Conservation (phyloP, 805 yeast species). For the Monosporozyma solicola region DNA sequence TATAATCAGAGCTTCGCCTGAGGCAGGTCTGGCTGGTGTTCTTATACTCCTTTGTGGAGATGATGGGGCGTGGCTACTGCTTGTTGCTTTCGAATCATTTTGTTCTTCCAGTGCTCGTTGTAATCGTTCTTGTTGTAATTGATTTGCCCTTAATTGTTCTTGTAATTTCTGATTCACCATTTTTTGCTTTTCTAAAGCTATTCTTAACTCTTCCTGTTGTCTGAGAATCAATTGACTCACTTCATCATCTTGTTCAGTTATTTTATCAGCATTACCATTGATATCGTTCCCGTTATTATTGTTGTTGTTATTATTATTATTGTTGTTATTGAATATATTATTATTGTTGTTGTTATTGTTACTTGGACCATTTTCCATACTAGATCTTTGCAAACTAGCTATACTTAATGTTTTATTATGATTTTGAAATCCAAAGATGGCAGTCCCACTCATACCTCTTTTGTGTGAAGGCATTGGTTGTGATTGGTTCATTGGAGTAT, state of each 20-base stretch:
- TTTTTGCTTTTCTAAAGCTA: conserved; percentile 27
- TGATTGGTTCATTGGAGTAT: neutral
- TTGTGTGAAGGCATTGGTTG: conserved; percentile 33
- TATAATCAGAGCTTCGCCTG: conserved; percentile 12
- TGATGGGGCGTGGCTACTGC: neutral
- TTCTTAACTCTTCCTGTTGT: conserved; percentile 25
- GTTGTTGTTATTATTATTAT: neutral
- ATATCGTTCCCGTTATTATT: neutral
- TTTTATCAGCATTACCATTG: neutral
- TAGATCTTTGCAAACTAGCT: conserved; percentile 34
- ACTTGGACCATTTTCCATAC: conserved; percentile 1
- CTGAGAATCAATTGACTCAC: conserved; percentile 11
- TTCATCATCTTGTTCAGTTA: neutral
- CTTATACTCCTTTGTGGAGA: conserved; percentile 3
- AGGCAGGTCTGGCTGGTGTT: conserved; percentile 9
- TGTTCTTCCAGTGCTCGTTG: conserved; percentile 22
- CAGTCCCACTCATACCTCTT: conserved; percentile 68
- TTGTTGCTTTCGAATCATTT: neutral
- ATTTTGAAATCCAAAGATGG: conserved; percentile 63
- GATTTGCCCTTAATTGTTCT: conserved; percentile 21
- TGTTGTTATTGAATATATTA: neutral
- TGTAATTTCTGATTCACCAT: conserved; percentile 24
- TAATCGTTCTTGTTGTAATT: conserved; percentile 22
- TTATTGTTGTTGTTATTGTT: neutral
- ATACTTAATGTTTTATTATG: conserved; percentile 58